phyloP scores from a whole-genome alignment of 345 rosid species.

The Pistacia vera region DNA sequence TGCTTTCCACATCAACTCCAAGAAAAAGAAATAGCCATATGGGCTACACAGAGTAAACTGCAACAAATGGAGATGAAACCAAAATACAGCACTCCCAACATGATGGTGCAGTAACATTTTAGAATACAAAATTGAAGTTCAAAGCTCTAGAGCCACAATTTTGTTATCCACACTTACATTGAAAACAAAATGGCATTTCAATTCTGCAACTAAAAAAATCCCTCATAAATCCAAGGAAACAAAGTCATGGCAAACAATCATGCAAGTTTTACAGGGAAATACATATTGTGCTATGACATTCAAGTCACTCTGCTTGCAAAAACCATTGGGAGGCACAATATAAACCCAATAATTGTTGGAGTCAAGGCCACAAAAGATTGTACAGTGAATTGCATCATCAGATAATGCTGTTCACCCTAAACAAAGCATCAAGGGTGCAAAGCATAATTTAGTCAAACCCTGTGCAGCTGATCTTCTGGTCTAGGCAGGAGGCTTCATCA shows the following conservation, averaged over 20 bases:
- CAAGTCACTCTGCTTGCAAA: conserved; percentile 14
- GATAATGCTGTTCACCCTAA: conserved; percentile 32
- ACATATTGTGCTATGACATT: conserved; percentile 19
- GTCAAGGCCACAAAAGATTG: conserved; percentile 31
- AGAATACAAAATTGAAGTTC: not conserved
- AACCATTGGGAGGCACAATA: conserved; percentile 4
- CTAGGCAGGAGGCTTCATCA: conserved; percentile 41
- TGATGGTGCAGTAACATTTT: not conserved
- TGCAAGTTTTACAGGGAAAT: conserved; percentile 22
- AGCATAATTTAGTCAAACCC: conserved; percentile 28
- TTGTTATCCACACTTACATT: not conserved
- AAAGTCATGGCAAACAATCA: conserved; percentile 24
- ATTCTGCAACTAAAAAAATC: conserved; percentile 22
- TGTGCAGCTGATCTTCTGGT: conserved; percentile 34
- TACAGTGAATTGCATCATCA: conserved; percentile 36
- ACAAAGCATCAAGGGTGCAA: conserved; percentile 30
- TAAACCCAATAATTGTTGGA: conserved; percentile 19
- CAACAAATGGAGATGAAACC: not conserved
- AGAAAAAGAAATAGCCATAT: not conserved
- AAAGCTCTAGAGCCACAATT: not conserved
- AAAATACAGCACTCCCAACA: not conserved
- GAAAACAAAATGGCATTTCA: conserved; percentile 6
- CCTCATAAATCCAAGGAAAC: conserved; percentile 7
- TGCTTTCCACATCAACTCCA: not conserved
- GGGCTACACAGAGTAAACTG: not conserved